Evolutionary conservation across 352 stramenopile genomes (phyloP).

Genomic region (Phytophthora tentaculata): DNA sequence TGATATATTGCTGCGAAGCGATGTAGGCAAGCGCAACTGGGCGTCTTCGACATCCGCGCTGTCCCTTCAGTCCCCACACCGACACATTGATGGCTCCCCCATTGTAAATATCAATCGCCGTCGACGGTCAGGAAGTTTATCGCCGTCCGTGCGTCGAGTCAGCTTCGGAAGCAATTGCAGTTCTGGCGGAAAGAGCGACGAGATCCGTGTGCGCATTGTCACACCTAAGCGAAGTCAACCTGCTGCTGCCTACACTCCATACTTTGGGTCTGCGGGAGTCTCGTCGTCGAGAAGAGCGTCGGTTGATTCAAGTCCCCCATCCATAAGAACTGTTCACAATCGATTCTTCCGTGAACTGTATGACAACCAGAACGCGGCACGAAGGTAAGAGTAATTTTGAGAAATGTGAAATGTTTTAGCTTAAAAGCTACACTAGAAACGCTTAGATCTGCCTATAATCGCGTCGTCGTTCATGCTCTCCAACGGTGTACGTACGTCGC

Average conservation of each 20-base stretch:
- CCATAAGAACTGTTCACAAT: conserved; percentile 31
- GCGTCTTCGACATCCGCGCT: conserved; percentile 50
- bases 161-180: conserved; percentile 36
- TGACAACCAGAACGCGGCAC: background rate
- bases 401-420: background rate
- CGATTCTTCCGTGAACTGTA: conserved; percentile 50
- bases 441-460: background rate
- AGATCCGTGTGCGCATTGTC: conserved; percentile 31
- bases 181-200: conserved; percentile 27
- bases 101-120: conserved; percentile 30
- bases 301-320: conserved; percentile 8
- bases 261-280: conserved; percentile 24
- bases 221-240: conserved; percentile 24
- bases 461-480: background rate
- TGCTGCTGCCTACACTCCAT: conserved; percentile 32
- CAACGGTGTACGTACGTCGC: too few species aligned
- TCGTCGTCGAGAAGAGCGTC: conserved; percentile 13
- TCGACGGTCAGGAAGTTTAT: conserved; percentile 20
- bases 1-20: conserved; percentile 53
- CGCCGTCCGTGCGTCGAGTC: conserved; percentile 23
- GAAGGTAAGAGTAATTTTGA: background rate
- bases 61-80: conserved; percentile 45
- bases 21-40: conserved; percentile 52
- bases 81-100: conserved; percentile 27
- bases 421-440: background rate